phyloP scores from a whole-genome alignment of 2,329 filamentous ascomycete genomes.

The Raffaelea albimanens region DNA sequence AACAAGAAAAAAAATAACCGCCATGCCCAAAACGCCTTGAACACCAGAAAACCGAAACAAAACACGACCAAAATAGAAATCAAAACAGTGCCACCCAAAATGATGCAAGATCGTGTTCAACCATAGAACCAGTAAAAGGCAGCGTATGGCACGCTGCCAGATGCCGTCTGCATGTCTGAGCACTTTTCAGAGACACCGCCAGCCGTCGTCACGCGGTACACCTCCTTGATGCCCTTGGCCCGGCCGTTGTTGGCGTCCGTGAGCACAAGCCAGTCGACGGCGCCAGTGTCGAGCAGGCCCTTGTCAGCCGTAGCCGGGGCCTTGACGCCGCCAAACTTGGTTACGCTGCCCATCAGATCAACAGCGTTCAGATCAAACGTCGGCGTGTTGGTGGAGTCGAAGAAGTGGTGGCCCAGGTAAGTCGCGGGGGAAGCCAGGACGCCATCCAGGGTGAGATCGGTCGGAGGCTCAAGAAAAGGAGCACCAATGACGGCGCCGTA shows the following conservation, averaged over 20 bases:
- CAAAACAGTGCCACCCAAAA: no score
- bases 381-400: constrained; percentile 43
- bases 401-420: constrained; percentile 58
- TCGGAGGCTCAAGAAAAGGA: constrained; percentile 33
- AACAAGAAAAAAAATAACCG: neutral
- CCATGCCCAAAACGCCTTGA: no score
- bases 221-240: constrained; percentile 26
- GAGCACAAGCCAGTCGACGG: constrained; percentile 47
- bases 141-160: constrained; percentile 44
- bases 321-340: constrained; percentile 37
- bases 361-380: constrained; percentile 46
- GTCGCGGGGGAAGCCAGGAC: constrained; percentile 20
- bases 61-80: no score
- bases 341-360: constrained; percentile 31
- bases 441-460: constrained; percentile 24
- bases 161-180: constrained; percentile 23
- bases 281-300: constrained; percentile 38
- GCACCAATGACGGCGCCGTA: constrained; percentile 32
- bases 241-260: constrained; percentile 17
- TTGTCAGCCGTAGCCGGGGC: constrained; percentile 40
- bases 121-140: constrained; percentile 52
- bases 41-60: no score
- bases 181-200: constrained; percentile 40
- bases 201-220: constrained; percentile 47
- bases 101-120: constrained; percentile 12